phyloP scores from a whole-genome alignment of 225 moss, liverwort and hornwort genomes.

The Marchantia paleacea region DNA sequence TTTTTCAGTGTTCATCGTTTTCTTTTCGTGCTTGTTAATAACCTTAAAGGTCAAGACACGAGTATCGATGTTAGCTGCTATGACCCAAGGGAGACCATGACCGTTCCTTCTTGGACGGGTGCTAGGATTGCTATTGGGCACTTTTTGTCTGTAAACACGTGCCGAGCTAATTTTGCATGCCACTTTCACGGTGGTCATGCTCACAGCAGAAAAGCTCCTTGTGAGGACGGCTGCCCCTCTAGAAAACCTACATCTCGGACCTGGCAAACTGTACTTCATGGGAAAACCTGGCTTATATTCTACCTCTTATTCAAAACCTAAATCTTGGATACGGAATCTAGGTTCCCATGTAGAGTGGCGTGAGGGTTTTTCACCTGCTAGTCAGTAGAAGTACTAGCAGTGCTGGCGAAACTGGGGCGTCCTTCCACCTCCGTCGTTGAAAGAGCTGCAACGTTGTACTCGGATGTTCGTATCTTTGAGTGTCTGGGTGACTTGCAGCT shows the following conservation, averaged over 20 bases:
- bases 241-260: background rate
- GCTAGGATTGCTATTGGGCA: background rate
- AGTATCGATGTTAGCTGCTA: background rate
- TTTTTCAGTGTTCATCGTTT: background rate
- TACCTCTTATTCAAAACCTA: background rate
- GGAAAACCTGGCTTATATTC: too few species aligned
- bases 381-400: background rate
- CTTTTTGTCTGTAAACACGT: too few species aligned
- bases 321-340: background rate
- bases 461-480: too few species aligned
- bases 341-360: too few species aligned
- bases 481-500: too few species aligned
- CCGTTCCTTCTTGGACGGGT: background rate
- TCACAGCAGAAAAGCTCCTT: background rate
- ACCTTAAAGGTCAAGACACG: background rate
- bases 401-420: too few species aligned
- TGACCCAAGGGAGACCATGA: background rate
- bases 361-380: background rate
- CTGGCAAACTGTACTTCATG: background rate
- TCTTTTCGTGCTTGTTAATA: background rate
- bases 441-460: too few species aligned
- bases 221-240: background rate
- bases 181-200: background rate
- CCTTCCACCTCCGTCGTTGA: too few species aligned
- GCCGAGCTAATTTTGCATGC: background rate